phyloP scores from a whole-genome alignment of 305 asterid genomes.

The Solanum chacoense region DNA sequence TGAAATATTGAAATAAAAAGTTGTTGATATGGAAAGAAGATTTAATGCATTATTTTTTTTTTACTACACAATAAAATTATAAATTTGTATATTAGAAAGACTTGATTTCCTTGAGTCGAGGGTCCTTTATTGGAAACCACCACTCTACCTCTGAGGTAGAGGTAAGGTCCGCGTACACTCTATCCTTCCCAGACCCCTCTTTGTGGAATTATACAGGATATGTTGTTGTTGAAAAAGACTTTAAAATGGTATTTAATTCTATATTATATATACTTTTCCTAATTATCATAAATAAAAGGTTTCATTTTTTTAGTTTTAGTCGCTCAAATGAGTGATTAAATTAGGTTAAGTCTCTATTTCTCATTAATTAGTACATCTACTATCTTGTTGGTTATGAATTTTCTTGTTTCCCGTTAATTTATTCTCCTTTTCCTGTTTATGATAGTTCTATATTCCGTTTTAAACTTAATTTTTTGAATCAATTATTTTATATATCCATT shows the following conservation, averaged over 20 bases:
- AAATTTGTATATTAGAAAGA: neutral
- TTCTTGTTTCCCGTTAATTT: neutral
- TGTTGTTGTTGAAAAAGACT: neutral
- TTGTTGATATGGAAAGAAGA: neutral
- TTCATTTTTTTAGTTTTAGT: neutral
- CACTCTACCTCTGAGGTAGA: no score
- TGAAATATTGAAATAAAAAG: neutral
- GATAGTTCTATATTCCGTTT: neutral
- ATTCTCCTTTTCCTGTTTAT: no score
- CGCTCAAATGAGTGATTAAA: neutral
- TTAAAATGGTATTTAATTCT: no score
- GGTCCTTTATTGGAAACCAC: no score
- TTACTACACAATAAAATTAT: neutral
- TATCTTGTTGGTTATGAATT: neutral
- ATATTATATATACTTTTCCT: neutral
- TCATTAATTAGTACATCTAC: neutral
- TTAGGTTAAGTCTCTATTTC: neutral
- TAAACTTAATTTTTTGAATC: neutral
- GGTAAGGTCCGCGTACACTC: no score
- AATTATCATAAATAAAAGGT: neutral
- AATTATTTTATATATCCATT: neutral
- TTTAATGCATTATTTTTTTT: neutral
- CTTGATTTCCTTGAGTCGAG: neutral
- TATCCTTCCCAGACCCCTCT: no score
- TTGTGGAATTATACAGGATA: no score